A percentile compares a stretch with the other conserved stretches of the same genome.
phyloP scores from a whole-genome alignment of 768 basidiomycete species.

The Serendipita vermifera region DNA sequence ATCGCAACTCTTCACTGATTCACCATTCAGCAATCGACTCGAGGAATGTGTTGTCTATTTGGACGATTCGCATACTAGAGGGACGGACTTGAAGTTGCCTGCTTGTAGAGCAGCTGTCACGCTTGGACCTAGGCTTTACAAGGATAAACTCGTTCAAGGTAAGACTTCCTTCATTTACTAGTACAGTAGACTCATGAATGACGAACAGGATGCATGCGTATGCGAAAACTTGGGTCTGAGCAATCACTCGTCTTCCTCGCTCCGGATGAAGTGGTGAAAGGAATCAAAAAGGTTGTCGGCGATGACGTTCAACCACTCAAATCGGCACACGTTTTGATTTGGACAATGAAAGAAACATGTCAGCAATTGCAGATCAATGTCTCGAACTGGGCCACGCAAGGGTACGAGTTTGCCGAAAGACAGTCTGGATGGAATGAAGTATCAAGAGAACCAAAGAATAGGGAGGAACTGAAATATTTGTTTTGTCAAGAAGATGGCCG shows the following conservation, averaged over 20 bases:
- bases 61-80: constrained; percentile 40
- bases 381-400: constrained; percentile 34
- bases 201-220: constrained; percentile 37
- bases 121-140: constrained; percentile 37
- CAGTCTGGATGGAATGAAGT: neutral
- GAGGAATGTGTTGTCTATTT: constrained; percentile 35
- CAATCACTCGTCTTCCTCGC: constrained; percentile 40
- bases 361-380: constrained; percentile 28
- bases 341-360: constrained; percentile 36
- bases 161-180: constrained; percentile 14
- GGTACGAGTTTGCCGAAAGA: neutral
- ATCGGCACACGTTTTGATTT: constrained; percentile 28
- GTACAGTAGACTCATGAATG: neutral
- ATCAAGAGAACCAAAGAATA: neutral
- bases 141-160: constrained; percentile 42
- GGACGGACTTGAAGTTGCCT: constrained; percentile 42
- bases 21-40: constrained; percentile 27
- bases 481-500: neutral
- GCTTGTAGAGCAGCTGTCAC: constrained; percentile 35
- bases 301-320: neutral
- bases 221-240: constrained; percentile 36
- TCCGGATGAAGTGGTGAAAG: constrained; percentile 28
- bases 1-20: constrained; percentile 26
- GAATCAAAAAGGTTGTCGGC: constrained; percentile 24
- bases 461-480: constrained; percentile 6